Evolutionary conservation across 129 eudicot genomes (phyloP).

Genomic region (Artemisia tridentata): DNA sequence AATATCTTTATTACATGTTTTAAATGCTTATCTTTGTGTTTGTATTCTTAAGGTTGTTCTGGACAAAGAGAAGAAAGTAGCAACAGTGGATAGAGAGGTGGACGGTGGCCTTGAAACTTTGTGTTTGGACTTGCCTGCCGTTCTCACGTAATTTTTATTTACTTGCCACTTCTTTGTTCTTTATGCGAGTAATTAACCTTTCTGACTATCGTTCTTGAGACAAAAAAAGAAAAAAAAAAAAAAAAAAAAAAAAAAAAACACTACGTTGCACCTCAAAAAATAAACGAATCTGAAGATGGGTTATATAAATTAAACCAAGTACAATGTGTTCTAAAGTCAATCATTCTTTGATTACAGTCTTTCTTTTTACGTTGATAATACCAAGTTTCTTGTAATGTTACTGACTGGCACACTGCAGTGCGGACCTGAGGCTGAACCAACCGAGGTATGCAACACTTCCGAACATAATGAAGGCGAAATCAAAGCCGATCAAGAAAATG

Average conservation of each 20-base stretch:
- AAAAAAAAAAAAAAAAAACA: too few species aligned
- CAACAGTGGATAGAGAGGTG: conserved; percentile 92
- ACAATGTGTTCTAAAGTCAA: background rate
- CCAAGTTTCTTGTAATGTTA: background rate
- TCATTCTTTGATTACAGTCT: background rate
- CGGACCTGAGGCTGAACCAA: conserved; percentile 91
- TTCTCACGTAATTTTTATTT: conserved; percentile 60
- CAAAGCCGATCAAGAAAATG: conserved; percentile 72
- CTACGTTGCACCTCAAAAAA: too few species aligned
- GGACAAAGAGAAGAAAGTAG: conserved; percentile 73
- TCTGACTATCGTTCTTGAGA: background rate
- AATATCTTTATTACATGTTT: background rate
- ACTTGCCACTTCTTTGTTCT: background rate
- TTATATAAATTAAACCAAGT: background rate
- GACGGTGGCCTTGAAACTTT: conserved; percentile 92
- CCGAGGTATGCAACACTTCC: conserved; percentile 97
- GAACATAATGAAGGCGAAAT: conserved; percentile 95
- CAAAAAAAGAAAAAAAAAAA: background rate
- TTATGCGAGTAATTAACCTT: background rate
- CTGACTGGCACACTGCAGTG: conserved; percentile 34
- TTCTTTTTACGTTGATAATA: background rate
- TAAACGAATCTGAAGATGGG: too few species aligned
- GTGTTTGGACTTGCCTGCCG: conserved; percentile 86
- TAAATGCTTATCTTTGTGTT: background rate
- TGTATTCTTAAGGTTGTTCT: conserved; percentile 62